Evolutionary conservation across 257 asterid species (phyloP), one percentile per base, ranked within the genome.

Genomic region (Schizonepeta tenuifolia): DNA sequence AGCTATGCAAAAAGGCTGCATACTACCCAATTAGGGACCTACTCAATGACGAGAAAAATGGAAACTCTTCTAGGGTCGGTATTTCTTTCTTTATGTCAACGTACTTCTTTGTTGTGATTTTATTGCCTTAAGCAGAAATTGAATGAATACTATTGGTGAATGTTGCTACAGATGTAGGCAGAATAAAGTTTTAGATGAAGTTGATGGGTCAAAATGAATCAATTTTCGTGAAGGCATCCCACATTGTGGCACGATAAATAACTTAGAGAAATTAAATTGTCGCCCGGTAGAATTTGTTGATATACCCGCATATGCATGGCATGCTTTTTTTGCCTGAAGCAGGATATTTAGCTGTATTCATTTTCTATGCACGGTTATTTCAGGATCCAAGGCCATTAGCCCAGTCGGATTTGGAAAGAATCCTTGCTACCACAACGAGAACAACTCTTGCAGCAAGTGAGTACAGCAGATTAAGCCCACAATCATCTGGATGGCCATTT

Each of bases 1-100:
- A 92, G 72, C 85, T 95, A 66, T 95, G 99, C 82, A 90, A 90
- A 79, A 92, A 88, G 75, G 98, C 98, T 26, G 98, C 96, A 63
- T 95, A 95, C 83, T 88, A 81, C 58, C 93, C 99, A 57, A 81
- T 92, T 67, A 83, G 98, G 75, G 92, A 95, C 24, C 59, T 95
- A 59, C 96, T 95, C 14, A 64, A 84, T 74, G 90, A 86, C 44
- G 99, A 95, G 79, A 90, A 78, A 78, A 73, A 71, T 31, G 99
- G 97, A 71, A 87, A 75, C 36, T 46, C 72, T 44, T 62, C 82
- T 36, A 40, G 62, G 86, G 99, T 94, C 40, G 67, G 88, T 86
- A 36, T 68, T 71, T 65, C 67, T 67, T 20, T 55, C 46, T 43
- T 61, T 68, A 14, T 10, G 36, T 49, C 22, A 66, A 26, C 59